Base-by-base conservation (phyloP, 2,329 filamentous ascomycete genomes). In the Colletotrichum simmondsii region DNA sequence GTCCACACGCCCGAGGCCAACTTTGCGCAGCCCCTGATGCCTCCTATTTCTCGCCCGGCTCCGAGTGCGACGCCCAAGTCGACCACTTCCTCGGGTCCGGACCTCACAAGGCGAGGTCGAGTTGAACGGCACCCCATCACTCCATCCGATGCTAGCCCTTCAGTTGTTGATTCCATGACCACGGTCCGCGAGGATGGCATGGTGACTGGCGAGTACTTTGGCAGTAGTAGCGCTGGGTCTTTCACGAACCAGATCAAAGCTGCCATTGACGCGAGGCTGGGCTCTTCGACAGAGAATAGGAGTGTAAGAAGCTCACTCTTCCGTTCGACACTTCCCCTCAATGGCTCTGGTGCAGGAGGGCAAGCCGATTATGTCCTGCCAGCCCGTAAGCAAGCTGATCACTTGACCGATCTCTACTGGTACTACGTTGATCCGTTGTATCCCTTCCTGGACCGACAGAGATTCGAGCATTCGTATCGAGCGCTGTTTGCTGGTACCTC, bases 221-320 rank as follows among this genome's bases (percentile, higher is more conserved):
- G 85, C 0, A 86, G 81, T 72, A 86, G 84, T 19, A 87, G 85
- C 68, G 83, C 84, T 0, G 84, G 84, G 0, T 85, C 84, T 2
- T 87, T 87, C 60, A 86, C 85, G 32, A 81, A 81, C 1, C 84
- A 86, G 66, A 86, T 87, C 52, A 85, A 83, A 64, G 82, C 80
- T 1, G 84, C 84, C 0, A 83, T 86, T 1, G 83, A 86, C 6
- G 75, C 75, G 3, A 75, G 78, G 4, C 53, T 81, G 0, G 78
- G 78, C 4, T 46, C 42, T 26, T 14, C n/a, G 35, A 46, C 60
- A 12, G 65, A 73, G 26, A 46, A 52, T 30, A 35, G 58, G 14
- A 37, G 61, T 2, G 22, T 35, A 2, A 58, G 32, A 19, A 46
- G 35, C 26, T 69, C 53, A n/a, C 72, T 66, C 75, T 77, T 53